Base-by-base conservation (phyloP, 139 green algal species). In the Volvox africanus region DNA sequence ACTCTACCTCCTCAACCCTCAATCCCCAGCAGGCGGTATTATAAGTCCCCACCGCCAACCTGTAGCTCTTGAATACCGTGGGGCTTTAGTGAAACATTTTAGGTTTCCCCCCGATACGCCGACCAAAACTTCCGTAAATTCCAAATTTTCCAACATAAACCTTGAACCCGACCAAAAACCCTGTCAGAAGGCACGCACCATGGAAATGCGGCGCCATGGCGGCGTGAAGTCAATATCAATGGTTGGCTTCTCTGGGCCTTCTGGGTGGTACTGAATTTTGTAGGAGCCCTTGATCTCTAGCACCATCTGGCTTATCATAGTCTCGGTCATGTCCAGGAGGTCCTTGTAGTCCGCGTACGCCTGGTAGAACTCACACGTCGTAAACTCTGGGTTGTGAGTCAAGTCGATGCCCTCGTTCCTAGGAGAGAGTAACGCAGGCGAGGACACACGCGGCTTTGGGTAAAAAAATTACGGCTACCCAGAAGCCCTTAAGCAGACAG, bases 371-470 rank as follows among this genome's bases (percentile, higher is more conserved):
- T 99, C 98, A 91, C 96, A 98, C 17, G 98, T 99, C 24, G 98
- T 99, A 94, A 99, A 99, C 96, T 99, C 98, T 20, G 98, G 98
- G 94, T 99, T 99, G 97, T 99, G 98, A n/a, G 98, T 99, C 82
- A 99, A 92, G 95, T 99, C 98, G 81, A 99, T 99, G 93, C 98
- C 97, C 96, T 99, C 98, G 82, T 99, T 99, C 16, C 92, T 94
- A 77, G 21, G 19, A 73, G 65, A 55, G 44, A 55, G 44, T 5
- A 55, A 55, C 44, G 9, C 44, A 55, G 44, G 44, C 44, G 44
- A 55, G 44, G 44, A 55, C 9, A 55, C 44, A 55, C 5, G 9
- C 44, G 44, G 44, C 44, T 55, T 55, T 55, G n/a, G n/a, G n/a
- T n/a, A n/a, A n/a, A n/a, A n/a, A n/a, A n/a, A n/a, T n/a, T n/a